Evolutionary conservation across 2,329 filamentous ascomycete species (phyloP).

Genomic region (Huntiella moniliformis): DNA sequence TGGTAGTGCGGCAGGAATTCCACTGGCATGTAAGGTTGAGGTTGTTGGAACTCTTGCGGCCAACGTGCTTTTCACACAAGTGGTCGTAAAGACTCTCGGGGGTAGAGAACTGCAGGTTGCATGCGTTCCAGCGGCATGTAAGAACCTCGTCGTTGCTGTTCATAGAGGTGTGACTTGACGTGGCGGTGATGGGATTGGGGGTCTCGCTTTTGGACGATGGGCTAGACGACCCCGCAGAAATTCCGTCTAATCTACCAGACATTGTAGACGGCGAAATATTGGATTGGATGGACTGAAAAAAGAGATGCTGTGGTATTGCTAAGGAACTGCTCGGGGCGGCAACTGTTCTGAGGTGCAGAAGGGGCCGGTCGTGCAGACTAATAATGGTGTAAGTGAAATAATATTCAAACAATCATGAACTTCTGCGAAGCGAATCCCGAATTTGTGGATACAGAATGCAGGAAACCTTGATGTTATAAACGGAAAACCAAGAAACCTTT

Average conservation of each 20-base stretch:
- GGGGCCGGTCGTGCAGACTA: no score
- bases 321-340: no score
- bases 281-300: no score
- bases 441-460: background rate
- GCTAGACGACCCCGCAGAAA: slow-evolving; percentile 15
- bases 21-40: slow-evolving; percentile 93
- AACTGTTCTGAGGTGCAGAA: no score
- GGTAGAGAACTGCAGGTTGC: slow-evolving; percentile 37
- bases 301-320: background rate
- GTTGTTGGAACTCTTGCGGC: slow-evolving; percentile 98
- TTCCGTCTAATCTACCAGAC: slow-evolving; percentile 9
- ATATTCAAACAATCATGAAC: background rate
- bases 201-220: slow-evolving; percentile 34
- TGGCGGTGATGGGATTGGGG: slow-evolving; percentile 30
- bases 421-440: no score
- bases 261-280: slow-evolving; percentile 1
- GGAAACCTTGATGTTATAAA: background rate
- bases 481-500: slow-evolving; percentile 2
- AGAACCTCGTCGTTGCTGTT: slow-evolving; percentile 33
- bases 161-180: slow-evolving; percentile 21
- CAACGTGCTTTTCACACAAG: slow-evolving; percentile 94
- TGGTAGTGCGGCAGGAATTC: slow-evolving; percentile 89
- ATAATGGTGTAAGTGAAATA: background rate
- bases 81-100: slow-evolving; percentile 62
- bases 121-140: slow-evolving; percentile 40